Base-by-base conservation (phyloP, 192 early-diverging fungal species). In the Coemansia sp. region DNA sequence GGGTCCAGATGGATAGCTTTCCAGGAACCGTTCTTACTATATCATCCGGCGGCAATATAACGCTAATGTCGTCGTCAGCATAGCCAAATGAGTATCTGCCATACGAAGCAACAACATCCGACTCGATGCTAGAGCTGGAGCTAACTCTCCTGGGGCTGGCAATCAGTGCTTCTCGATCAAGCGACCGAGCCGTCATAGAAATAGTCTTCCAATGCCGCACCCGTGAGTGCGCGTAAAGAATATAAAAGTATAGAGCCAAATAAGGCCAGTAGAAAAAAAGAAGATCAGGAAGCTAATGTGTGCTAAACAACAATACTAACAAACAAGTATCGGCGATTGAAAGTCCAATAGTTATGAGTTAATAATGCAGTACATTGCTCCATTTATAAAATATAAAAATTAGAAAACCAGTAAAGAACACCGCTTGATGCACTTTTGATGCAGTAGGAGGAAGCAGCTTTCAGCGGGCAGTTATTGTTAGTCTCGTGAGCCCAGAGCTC, bases 21-120 rank as follows among this genome's bases (percentile, higher is more conserved):
- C 86, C 87, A 14, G 83, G 63, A 11, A 87, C 70, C 37, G 34
- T 42, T n/a, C 56, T 39, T n/a, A 54, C 65, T 38, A 67, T 36
- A 26, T 73, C 70, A 8, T 60, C 63, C 3, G 70, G 70, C 29
- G 41, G 42, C 63, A 58, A 58, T n/a, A 59, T 32, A 27, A 50
- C 39, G 5, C 53, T 19, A 15, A 50, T 24, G 19, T 50, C 63
- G 44, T 41, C 43, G 46, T 50, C 46, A 27, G 46, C 46, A 15
- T 50, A 50, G 8, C 27, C 46, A 27, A 50, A 50, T 19, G 21
- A 50, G 26, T 43, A 43, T 21, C 41, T 17, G 41, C 41, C 41
- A 8, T 43, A 43, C 8, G 41, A 43, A 8, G 10, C 19, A 8
- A 21, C 19, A 8, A 17, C 41, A 0, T 19, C 41, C 7, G 41